These are phyloP conservation scores for Galium porrigens DNA, from an alignment of 305 asterid species.

Conservation along the genomic window DNA sequence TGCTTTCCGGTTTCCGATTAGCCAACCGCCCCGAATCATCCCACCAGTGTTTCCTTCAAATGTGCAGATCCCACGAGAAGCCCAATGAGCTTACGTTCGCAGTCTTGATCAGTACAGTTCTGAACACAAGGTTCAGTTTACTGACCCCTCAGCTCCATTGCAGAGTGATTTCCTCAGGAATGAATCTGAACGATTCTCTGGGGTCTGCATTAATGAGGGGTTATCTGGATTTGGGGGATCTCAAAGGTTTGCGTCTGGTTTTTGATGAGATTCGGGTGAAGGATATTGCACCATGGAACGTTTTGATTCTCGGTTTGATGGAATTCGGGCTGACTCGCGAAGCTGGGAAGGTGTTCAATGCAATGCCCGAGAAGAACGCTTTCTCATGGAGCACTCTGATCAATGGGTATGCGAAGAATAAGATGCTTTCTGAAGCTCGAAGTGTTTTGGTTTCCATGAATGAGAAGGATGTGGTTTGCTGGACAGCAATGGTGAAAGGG, in stretches of 20 bases:
- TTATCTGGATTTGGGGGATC: constrained; percentile 39
- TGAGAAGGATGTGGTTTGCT: constrained; percentile 58
- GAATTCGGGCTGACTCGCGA: constrained; percentile 43
- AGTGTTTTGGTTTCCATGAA: constrained; percentile 25
- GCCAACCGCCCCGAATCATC: constrained; percentile 26
- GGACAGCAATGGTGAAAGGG: constrained; percentile 78
- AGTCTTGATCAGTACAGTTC: constrained; percentile 41
- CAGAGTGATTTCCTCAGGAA: constrained; percentile 33
- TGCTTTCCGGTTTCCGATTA: constrained; percentile 62
- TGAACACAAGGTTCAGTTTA: constrained; percentile 25
- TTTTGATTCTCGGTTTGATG: constrained; percentile 55
- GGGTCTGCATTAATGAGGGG: constrained; percentile 82
- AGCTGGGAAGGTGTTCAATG: constrained; percentile 42
- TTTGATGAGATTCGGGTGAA: constrained; percentile 50
- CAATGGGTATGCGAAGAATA: constrained; percentile 50
- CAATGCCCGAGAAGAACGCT: constrained; percentile 41
- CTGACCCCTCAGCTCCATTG: constrained; percentile 56
- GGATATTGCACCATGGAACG: constrained; percentile 61
- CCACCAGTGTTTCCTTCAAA: constrained; percentile 28
- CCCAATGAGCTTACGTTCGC: constrained; percentile 63
- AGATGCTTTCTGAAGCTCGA: constrained; percentile 40
- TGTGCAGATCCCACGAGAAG: constrained; percentile 29
- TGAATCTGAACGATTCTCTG: constrained; percentile 37
- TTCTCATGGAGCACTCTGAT: constrained; percentile 67
- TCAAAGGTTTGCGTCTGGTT: constrained; percentile 30